Conservation (phyloP, 2,329 filamentous ascomycete species). For the Sporothrix brasiliensis region DNA sequence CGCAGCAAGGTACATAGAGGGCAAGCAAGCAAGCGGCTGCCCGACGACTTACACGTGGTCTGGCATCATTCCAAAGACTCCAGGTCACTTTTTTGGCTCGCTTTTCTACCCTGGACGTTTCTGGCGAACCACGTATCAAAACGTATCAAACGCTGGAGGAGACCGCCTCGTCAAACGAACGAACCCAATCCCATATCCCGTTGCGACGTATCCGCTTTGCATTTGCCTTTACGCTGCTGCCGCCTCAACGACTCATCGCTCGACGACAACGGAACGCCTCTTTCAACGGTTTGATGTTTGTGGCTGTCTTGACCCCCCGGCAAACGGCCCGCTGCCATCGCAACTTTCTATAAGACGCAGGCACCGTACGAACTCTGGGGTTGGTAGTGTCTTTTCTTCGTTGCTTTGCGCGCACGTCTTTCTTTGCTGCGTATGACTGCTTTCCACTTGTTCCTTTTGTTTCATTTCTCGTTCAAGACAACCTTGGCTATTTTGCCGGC, state of each 20-base stretch:
- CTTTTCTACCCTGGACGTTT: background rate
- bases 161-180: constrained; percentile 23
- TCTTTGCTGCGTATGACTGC: background rate
- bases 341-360: constrained; percentile 22
- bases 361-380: background rate
- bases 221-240: background rate
- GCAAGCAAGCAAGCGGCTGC: background rate
- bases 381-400: background rate
- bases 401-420: constrained; percentile 8
- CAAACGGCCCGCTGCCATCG: background rate
- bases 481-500: constrained; percentile 18
- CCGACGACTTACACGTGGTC: constrained; percentile 26
- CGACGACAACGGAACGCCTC: constrained; percentile 5
- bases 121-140: constrained; percentile 29
- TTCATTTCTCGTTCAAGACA: background rate
- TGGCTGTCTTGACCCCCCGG: background rate
- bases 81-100: background rate
- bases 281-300: background rate
- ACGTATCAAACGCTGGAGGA: constrained; percentile 10
- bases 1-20: constrained; percentile 13
- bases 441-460: background rate
- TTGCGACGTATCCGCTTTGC: constrained; percentile 17
- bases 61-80: background rate
- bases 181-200: constrained; percentile 22
- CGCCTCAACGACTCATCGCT: constrained; percentile 20